Conservation (phyloP, 768 basidiomycete genomes). For the Galerina marginata region DNA sequence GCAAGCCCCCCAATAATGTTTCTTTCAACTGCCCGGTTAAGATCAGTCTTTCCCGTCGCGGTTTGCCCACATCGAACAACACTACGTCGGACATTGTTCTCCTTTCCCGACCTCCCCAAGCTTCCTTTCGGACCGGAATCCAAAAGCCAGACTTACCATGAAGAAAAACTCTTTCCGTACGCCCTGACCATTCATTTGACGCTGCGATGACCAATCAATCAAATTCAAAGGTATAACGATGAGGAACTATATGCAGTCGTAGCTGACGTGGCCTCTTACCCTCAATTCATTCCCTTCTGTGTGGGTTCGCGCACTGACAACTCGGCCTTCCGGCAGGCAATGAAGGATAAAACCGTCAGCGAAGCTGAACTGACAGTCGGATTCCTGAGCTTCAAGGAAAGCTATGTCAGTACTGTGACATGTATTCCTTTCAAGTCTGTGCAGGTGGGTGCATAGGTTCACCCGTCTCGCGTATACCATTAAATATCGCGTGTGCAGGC, state of each 20-base stretch:
- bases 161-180: slow-evolving; percentile 88
- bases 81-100: slow-evolving; percentile 46
- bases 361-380: slow-evolving; percentile 89
- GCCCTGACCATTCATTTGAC: slow-evolving; percentile 31
- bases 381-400: slow-evolving; percentile 86
- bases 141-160: slow-evolving; percentile 72
- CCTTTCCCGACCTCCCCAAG: slow-evolving; percentile 54
- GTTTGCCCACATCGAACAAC: not conserved
- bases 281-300: slow-evolving; percentile 90
- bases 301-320: slow-evolving; percentile 69
- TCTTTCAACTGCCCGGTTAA: slow-evolving; percentile 16
- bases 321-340: slow-evolving; percentile 29
- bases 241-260: slow-evolving; percentile 86
- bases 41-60: slow-evolving; percentile 11
- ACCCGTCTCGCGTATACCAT: not conserved
- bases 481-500: slow-evolving; percentile 17
- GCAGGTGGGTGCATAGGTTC: slow-evolving; percentile 49
- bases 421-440: slow-evolving; percentile 82
- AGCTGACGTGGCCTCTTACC: slow-evolving; percentile 86
- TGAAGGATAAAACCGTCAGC: slow-evolving; percentile 51
- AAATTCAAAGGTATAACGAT: slow-evolving; percentile 66
- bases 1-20: slow-evolving; percentile 8
- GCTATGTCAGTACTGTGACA: slow-evolving; percentile 84
- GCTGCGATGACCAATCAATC: slow-evolving; percentile 6
- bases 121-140: slow-evolving; percentile 44